phyloP scores from a whole-genome alignment of 169 alveolate genomes.

The Babesia bigemina region DNA sequence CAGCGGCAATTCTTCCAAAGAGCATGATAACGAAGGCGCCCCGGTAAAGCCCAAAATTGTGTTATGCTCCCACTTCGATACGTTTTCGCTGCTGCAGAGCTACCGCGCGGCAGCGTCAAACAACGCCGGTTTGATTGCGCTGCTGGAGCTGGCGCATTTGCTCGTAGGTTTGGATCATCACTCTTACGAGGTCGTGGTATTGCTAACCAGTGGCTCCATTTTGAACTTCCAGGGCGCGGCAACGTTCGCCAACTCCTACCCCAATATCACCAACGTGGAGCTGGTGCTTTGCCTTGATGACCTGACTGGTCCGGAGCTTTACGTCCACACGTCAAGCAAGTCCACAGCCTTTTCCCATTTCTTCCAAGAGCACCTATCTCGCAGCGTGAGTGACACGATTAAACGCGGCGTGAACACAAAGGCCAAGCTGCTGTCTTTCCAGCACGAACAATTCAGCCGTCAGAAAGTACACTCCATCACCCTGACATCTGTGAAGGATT shows the following conservation, averaged over 20 bases:
- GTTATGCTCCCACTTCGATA: constrained; percentile 21
- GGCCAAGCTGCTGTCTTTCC: constrained; percentile 18
- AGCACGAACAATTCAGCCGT: constrained; percentile 46
- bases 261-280: constrained; percentile 33
- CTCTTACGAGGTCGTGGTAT: constrained; percentile 26
- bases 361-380: constrained; percentile 14
- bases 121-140: constrained; percentile 44
- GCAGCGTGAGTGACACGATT: constrained; percentile 17
- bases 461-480: constrained; percentile 47
- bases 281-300: constrained; percentile 52
- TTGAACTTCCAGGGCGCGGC: constrained; percentile 49
- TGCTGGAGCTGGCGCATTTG: constrained; percentile 42
- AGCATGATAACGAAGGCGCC: not conserved
- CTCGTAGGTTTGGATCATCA: constrained; percentile 20
- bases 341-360: constrained; percentile 13
- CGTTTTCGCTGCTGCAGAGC: constrained; percentile 48
- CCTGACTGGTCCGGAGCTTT: constrained; percentile 29
- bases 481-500: constrained; percentile 27
- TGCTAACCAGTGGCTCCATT: constrained; percentile 44
- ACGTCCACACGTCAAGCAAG: constrained; percentile 42
- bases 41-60: constrained; percentile 1
- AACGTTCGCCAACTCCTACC: constrained; percentile 15
- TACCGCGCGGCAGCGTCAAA: constrained; percentile 36
- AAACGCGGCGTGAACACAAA: constrained; percentile 18
- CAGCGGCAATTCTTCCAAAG: not conserved